These are phyloP conservation scores for Eragrostis curvula DNA, from an alignment of 176 grass and related monocot species.

Conservation along the genomic window DNA sequence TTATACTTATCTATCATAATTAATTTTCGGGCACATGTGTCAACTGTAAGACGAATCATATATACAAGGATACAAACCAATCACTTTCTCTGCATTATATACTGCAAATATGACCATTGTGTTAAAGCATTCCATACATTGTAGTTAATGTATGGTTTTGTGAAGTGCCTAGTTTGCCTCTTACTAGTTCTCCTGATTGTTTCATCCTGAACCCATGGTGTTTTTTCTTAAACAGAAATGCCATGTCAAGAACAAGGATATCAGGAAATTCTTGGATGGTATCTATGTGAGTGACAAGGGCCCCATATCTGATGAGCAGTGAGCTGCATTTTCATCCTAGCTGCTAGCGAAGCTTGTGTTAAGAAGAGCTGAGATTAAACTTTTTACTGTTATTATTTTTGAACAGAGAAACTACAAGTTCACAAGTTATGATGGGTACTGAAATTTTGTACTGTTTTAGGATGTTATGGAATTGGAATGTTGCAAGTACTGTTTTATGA, in stretches of 20 bases:
- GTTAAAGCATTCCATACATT: not conserved
- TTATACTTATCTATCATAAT: not conserved
- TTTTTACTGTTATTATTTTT: conserved; percentile 23
- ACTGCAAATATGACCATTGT: not conserved
- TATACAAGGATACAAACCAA: no score
- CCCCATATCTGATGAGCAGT: conserved; percentile 52
- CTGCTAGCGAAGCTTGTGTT: conserved; percentile 18
- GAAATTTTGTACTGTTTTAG: conserved; percentile 42
- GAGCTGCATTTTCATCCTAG: conserved; percentile 38
- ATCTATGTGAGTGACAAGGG: conserved; percentile 83
- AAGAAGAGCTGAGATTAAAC: not conserved
- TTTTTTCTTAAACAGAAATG: conserved; percentile 62
- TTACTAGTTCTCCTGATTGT: not conserved
- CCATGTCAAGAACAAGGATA: conserved; percentile 85
- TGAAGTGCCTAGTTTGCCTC: not conserved
- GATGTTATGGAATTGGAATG: conserved; percentile 29
- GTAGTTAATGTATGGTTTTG: not conserved
- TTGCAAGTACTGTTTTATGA: conserved; percentile 16
- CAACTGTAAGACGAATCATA: not conserved
- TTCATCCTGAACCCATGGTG: not conserved
- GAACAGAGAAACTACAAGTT: not conserved
- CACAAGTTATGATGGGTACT: conserved; percentile 5
- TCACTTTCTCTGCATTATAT: no score
- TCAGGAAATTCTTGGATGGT: conserved; percentile 81
- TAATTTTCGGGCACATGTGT: not conserved